These are phyloP conservation scores for Microbotryomycetes sp. DNA, from an alignment of 1,284 basidiomycete species.

Conservation along the genomic window DNA sequence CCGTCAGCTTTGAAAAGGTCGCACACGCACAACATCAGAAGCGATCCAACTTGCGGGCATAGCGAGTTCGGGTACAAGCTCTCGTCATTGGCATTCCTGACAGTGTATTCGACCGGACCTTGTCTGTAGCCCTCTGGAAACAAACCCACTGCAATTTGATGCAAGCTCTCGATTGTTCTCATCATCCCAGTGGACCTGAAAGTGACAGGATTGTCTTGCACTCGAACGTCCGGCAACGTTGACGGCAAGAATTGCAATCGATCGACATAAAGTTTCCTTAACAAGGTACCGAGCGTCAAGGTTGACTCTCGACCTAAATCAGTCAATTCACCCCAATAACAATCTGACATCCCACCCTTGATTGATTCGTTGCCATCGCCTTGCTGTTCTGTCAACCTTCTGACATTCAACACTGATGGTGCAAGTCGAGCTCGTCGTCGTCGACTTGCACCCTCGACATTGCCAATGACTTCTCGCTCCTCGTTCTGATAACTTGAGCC, in stretches of 20 bases:
- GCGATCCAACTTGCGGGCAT: conserved; percentile 8
- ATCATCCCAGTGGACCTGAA: conserved; percentile 34
- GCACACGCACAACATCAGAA: not conserved
- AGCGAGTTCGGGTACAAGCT: conserved; percentile 28
- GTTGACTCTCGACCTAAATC: conserved; percentile 36
- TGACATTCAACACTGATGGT: conserved; percentile 6
- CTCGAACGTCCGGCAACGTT: conserved; percentile 4
- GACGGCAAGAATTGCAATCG: conserved; percentile 29
- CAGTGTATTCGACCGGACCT: conserved; percentile 17
- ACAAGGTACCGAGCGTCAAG: conserved; percentile 24
- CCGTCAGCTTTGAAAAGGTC: not conserved
- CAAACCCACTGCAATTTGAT: conserved; percentile 29
- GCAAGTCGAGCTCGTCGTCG: too few relatives aligned
- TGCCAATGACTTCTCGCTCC: too few relatives aligned
- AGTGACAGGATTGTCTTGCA: conserved; percentile 4
- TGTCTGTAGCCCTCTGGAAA: conserved; percentile 15
- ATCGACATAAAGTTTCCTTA: conserved; percentile 33
- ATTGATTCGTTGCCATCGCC: not conserved
- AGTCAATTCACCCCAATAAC: conserved; percentile 36
- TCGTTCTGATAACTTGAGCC: not conserved
- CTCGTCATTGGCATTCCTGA: conserved; percentile 29
- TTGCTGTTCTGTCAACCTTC: conserved; percentile 15
- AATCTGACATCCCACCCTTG: conserved; percentile 9
- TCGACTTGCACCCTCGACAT: too few relatives aligned
- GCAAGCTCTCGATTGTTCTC: conserved; percentile 33